A percentile compares a stretch with the other conserved stretches of the same genome.
These are phyloP conservation scores for Oryza officinalis DNA, from an alignment of 176 grass and related monocot genomes.

Conservation along the genomic window DNA sequence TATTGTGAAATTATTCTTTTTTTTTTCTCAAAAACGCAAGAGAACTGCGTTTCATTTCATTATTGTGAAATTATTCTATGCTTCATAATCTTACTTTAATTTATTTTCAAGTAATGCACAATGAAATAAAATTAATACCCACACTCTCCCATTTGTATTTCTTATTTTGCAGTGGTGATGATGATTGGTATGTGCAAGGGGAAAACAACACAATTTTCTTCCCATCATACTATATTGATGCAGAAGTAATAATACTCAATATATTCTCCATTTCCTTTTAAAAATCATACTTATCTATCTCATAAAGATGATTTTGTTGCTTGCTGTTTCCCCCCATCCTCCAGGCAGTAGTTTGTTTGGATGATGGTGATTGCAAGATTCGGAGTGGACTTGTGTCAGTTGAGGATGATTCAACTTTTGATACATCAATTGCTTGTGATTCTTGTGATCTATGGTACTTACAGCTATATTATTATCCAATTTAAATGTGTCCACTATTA, in stretches of 20 bases:
- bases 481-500: constrained; percentile 23
- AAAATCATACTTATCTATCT: constrained; percentile 18
- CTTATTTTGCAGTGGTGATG: constrained; percentile 59
- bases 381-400: constrained; percentile 56
- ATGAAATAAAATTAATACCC: constrained; percentile 25
- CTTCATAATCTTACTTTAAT: constrained; percentile 2
- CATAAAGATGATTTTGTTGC: constrained; percentile 25
- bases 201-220: constrained; percentile 79
- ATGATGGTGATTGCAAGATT: constrained; percentile 78
- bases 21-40: no score
- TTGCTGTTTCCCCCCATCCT: constrained; percentile 36
- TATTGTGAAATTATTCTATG: constrained; percentile 1
- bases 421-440: constrained; percentile 98
- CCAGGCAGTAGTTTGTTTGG: constrained; percentile 90
- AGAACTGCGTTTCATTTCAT: no score
- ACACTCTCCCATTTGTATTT: constrained; percentile 32
- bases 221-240: constrained; percentile 90
- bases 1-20: constrained; percentile 1
- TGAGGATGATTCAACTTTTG: constrained; percentile 61
- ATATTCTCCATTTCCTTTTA: constrained; percentile 32
- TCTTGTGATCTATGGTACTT: constrained; percentile 93
- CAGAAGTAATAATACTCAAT: constrained; percentile 79
- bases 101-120: not conserved
- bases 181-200: constrained; percentile 77
- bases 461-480: constrained; percentile 13